Evolutionary conservation across 2,329 filamentous ascomycete species (phyloP).

Genomic region (Trichoderma afroharzianum): DNA sequence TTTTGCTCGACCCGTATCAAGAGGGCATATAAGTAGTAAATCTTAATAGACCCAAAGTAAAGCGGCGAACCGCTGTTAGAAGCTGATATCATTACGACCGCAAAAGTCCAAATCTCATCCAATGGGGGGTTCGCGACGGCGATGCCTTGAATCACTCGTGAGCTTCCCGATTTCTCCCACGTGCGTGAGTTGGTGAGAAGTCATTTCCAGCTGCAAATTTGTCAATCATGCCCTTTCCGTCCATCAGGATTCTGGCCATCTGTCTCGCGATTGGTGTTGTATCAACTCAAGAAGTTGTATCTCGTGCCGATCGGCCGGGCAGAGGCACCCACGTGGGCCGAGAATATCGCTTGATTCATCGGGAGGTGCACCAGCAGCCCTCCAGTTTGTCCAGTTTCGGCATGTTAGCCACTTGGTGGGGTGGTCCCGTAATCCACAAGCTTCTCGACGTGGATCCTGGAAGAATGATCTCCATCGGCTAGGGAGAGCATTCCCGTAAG

Average conservation of each 20-base stretch:
- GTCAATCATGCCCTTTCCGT: not conserved
- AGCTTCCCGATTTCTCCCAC: not conserved
- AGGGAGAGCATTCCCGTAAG: not conserved
- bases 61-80: not conserved
- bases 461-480: not conserved
- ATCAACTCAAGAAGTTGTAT: not conserved
- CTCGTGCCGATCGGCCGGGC: not conserved
- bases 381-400: not conserved
- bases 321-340: not conserved
- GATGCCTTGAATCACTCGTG: not conserved
- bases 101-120: not conserved
- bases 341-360: slow-evolving; percentile 3
- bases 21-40: not conserved
- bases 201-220: not conserved
- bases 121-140: not conserved
- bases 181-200: not conserved
- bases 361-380: not conserved
- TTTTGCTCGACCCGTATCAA: not conserved
- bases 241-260: not conserved
- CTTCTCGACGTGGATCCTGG: not conserved
- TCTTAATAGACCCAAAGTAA: not conserved
- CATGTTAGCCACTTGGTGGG: not conserved
- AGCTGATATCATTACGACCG: not conserved
- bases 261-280: not conserved
- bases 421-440: not conserved